A percentile compares a stretch with the other conserved stretches of the same genome.
Evolutionary conservation across 495 filamentous ascomycete genomes (phyloP).

Genomic region (Astrocystis sublimbata): DNA sequence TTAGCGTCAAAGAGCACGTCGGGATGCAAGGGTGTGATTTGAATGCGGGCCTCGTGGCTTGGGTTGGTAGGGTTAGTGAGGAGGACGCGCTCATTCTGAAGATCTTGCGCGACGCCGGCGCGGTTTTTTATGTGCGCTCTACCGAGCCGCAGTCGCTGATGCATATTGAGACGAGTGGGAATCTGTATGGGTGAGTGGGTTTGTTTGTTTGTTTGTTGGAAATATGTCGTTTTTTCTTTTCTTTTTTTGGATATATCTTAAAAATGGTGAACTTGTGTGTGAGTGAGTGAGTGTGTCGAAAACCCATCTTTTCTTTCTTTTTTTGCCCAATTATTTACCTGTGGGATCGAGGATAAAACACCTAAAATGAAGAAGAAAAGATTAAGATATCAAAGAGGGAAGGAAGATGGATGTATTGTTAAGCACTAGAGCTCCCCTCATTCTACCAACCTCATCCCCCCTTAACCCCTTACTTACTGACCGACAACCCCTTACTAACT

Average conservation of each 20-base stretch:
- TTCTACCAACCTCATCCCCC: too few species aligned
- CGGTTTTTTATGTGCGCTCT: slow-evolving; percentile 54
- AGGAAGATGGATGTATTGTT: too few species aligned
- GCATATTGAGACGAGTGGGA: slow-evolving; percentile 58
- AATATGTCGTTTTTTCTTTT: background rate
- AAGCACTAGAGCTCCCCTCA: too few species aligned
- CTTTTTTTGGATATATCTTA: too few species aligned
- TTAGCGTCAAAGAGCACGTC: slow-evolving; percentile 68
- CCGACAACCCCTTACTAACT: background rate
- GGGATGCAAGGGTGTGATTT: slow-evolving; percentile 55
- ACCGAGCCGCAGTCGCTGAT: slow-evolving; percentile 62
- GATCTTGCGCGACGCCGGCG: slow-evolving; percentile 48
- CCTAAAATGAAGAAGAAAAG: background rate
- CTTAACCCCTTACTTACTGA: too few species aligned
- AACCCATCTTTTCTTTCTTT: too few species aligned
- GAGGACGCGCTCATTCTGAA: slow-evolving; percentile 51
- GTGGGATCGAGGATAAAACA: background rate
- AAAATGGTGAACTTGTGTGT: too few species aligned
- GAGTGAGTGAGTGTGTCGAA: too few species aligned
- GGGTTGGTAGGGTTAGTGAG: slow-evolving; percentile 40
- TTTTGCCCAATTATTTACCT: background rate
- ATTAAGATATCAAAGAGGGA: too few species aligned
- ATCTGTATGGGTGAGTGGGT: slow-evolving; percentile 58
- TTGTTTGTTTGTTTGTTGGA: too few species aligned
- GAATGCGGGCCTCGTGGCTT: slow-evolving; percentile 51